Base-by-base conservation (phyloP, 2,329 filamentous ascomycete species). In the Kalaharituber pfeilii region DNA sequence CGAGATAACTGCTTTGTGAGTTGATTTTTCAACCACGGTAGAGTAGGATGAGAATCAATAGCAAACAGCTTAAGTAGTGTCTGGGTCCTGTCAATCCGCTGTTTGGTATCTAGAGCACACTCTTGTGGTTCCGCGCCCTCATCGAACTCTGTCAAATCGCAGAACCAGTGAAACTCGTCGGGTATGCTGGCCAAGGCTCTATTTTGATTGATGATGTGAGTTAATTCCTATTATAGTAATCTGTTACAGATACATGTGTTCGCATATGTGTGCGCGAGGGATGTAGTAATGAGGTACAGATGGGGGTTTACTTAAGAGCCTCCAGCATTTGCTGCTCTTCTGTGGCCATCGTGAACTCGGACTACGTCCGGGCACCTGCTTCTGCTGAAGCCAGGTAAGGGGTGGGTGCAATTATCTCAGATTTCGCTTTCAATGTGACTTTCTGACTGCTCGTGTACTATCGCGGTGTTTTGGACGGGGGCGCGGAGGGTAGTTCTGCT, bases 131-230 rank as follows among this genome's bases (percentile, higher is more conserved):
- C 47, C 11, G 50, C 53, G 29, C 51, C 50, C 29, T 59, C 25
- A 13, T 52, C 50, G 22, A 22, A 45, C 36, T 59, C 54, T 54
- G 60, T 51, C 56, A 59, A 50, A 50, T 59, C 54, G 28, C 62
- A 64, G 22, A 64, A 57, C 62, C 62, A 64, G 52, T 64, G 62
- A 26, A 63, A 56, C 29, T 60, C 56, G 20, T 59, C 61, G 6
- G 60, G 58, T 29, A 64, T 51, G 54, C 58, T 59, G 30, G 60
- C 58, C 29, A 64, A 22, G 13, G 42, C 42, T 3, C 42, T 47
- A 24, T 45, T 15, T 20, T 5, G 25, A 18, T 47, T 13, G 39
- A 45, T 22, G 22, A 4, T 22, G 22, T 47, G 18, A 47, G 42
- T 20, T 22, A 20, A 22, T 2, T 47, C 13, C n/a, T 47, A 15